A percentile compares a stretch with the other conserved stretches of the same genome.
phyloP scores from a whole-genome alignment of 768 basidiomycete species.

The Lactifluus subvellereus region DNA sequence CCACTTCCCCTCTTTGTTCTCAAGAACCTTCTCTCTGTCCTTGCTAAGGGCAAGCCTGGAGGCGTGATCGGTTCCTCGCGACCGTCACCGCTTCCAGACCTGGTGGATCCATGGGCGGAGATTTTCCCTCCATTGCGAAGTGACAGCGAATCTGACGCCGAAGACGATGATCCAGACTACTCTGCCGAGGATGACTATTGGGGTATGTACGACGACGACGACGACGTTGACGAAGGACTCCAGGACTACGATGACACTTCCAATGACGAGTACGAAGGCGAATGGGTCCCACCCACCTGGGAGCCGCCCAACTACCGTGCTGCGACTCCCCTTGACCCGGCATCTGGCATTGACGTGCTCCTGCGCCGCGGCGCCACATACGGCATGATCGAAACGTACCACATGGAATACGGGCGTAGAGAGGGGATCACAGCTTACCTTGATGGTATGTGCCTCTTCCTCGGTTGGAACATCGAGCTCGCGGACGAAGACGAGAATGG shows the following conservation, averaged over 20 bases:
- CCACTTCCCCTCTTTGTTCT: constrained; percentile 68
- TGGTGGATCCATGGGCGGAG: constrained; percentile 64
- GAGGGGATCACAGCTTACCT: constrained; percentile 46
- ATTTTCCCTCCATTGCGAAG: constrained; percentile 46
- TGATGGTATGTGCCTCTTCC: constrained; percentile 42
- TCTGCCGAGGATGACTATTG: constrained; percentile 27
- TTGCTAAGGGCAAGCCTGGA: constrained; percentile 40
- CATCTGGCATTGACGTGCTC: constrained; percentile 36
- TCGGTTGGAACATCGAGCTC: constrained; percentile 65
- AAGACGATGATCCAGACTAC: constrained; percentile 30
- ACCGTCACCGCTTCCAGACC: constrained; percentile 33
- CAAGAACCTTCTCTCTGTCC: constrained; percentile 48
- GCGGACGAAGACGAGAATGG: constrained; percentile 39
- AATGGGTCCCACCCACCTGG: constrained; percentile 48
- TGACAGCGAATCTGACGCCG: constrained; percentile 29
- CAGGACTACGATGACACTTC: constrained; percentile 33
- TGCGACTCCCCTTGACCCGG: constrained; percentile 34
- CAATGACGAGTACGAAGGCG: constrained; percentile 38
- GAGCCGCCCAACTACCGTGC: constrained; percentile 46
- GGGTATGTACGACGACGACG: constrained; percentile 25
- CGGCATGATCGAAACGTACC: constrained; percentile 51
- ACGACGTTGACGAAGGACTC: constrained; percentile 26
- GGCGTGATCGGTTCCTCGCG: constrained; percentile 25
- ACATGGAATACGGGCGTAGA: constrained; percentile 50
- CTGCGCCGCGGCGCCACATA: constrained; percentile 55